Evolutionary conservation across 345 rosid genomes (phyloP), one percentile per base, ranked within the genome.

Genomic region (Eucalyptus dawsonii): DNA sequence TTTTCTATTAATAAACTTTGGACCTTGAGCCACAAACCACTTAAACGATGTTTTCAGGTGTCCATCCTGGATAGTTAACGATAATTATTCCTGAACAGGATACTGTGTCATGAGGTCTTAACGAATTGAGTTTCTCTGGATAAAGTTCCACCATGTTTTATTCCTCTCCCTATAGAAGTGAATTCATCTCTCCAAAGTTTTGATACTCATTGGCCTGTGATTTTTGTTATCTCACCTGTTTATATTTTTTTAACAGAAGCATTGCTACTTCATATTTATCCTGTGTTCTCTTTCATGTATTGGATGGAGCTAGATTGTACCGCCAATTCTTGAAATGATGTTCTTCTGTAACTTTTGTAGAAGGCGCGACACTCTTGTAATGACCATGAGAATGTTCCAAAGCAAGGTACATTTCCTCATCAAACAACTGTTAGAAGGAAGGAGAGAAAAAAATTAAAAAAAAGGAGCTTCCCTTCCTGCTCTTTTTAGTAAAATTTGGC

Each of bases 361-460:
- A 81, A 92, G 91, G 92, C 97, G 98, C n/a, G 98, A 96, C 91
- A 92, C 95, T 15, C 91, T 96, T 44, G 97, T 95, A 83, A 92
- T 96, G 93, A 94, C 96, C 16, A 91, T 94, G 95, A 92, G 98
- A 91, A 92, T 90, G 95, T 94, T 96, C 93, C 97, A 94, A 90
- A 95, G 93, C 92, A 95, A 95, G 97, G 98, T 96, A 93, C 88
- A 56, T 58, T 87, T 34, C 86, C 67, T 88, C 42, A 34, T 80
- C 19, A n/a, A 51, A 27, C 44, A 50, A 21, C 47, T 11, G 27
- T 76, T 37, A 11, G 76, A 15, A 65, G 58, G 58, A 8, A 50
- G 53, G 53, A 14, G 51, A 50, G 15, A 50, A 5, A 3, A 53
- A 53, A 50, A 2, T 14, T 4, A 14, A 3, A 21, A 51, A 53